These are phyloP conservation scores for Scheffersomyces lignicola DNA, from an alignment of 1,139 yeast genomes.

Conservation along the genomic window DNA sequence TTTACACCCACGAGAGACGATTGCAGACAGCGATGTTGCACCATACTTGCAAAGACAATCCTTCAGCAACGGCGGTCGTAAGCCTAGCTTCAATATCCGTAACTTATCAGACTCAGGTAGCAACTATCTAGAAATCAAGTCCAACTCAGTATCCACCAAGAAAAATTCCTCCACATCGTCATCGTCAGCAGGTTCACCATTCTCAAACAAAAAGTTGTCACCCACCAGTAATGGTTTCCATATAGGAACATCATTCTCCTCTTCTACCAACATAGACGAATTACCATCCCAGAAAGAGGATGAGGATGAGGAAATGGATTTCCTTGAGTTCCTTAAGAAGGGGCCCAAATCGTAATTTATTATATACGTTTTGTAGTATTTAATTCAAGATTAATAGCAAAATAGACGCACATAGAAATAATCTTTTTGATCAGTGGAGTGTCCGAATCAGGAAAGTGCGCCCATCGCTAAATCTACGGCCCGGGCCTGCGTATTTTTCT, in stretches of 20 bases:
- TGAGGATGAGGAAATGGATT: constrained; percentile 44
- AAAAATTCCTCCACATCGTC: constrained; percentile 5
- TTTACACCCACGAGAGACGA: neutral
- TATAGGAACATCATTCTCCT: neutral
- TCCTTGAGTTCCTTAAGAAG: constrained; percentile 46
- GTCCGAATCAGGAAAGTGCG: no score
- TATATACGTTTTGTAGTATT: no score
- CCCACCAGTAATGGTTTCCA: constrained; percentile 1
- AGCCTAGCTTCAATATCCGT: constrained; percentile 7
- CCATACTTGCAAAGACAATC: constrained; percentile 8
- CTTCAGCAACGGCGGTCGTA: constrained; percentile 11
- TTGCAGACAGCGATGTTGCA: constrained; percentile 5
- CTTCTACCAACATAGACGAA: neutral
- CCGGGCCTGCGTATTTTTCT: no score
- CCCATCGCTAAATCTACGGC: no score
- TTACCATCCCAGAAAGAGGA: constrained; percentile 4
- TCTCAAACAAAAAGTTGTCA: constrained; percentile 4
- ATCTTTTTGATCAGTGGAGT: no score
- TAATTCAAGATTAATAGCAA: no score
- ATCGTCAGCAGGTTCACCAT: constrained; percentile 4
- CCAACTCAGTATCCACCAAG: neutral
- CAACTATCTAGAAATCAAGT: neutral
- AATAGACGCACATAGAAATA: no score
- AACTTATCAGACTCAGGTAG: neutral
- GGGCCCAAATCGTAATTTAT: no score